A percentile compares a stretch with the other conserved stretches of the same genome.
These are phyloP conservation scores for Luvunga scandens DNA, from an alignment of 345 rosid genomes.

Conservation along the genomic window DNA sequence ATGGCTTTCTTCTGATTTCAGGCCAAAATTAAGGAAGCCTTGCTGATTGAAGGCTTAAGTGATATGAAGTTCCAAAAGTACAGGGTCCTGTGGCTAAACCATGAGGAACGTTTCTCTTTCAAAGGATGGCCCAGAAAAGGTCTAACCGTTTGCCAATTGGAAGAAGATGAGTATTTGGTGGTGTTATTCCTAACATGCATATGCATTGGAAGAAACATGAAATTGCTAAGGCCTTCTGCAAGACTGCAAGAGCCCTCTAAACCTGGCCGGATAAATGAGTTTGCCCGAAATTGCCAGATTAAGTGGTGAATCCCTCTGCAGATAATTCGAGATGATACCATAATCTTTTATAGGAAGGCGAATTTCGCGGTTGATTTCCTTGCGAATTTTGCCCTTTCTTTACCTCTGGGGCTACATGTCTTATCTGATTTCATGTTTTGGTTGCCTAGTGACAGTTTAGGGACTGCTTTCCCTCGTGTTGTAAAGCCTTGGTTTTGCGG, in stretches of 20 bases:
- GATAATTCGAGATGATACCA: conserved; percentile 64
- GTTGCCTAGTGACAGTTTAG: no score
- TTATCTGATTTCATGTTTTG: no score
- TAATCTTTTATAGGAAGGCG: conserved; percentile 6
- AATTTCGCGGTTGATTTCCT: no score
- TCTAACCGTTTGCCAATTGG: conserved; percentile 75
- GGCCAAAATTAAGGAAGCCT: conserved; percentile 86
- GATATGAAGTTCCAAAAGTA: conserved; percentile 70
- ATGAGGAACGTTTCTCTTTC: conserved; percentile 75
- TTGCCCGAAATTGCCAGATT: conserved; percentile 9
- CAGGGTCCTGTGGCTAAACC: conserved; percentile 84
- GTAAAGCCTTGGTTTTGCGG: no score
- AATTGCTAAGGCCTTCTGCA: conserved; percentile 76
- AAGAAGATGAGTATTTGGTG: conserved; percentile 85
- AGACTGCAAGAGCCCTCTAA: conserved; percentile 73
- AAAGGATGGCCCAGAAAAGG: conserved; percentile 64
- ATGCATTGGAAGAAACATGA: conserved; percentile 56
- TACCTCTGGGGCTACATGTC: no score
- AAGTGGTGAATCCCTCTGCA: conserved; percentile 51
- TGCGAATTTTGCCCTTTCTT: no score
- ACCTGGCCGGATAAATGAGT: conserved; percentile 40
- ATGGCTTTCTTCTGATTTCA: conserved; percentile 20
- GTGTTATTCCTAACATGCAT: conserved; percentile 93
- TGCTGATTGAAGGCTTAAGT: conserved; percentile 74
- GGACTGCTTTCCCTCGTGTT: no score